Evolutionary conservation across 192 early-diverging fungal genomes (phyloP).

Genomic region (Entomortierella beljakovae): DNA sequence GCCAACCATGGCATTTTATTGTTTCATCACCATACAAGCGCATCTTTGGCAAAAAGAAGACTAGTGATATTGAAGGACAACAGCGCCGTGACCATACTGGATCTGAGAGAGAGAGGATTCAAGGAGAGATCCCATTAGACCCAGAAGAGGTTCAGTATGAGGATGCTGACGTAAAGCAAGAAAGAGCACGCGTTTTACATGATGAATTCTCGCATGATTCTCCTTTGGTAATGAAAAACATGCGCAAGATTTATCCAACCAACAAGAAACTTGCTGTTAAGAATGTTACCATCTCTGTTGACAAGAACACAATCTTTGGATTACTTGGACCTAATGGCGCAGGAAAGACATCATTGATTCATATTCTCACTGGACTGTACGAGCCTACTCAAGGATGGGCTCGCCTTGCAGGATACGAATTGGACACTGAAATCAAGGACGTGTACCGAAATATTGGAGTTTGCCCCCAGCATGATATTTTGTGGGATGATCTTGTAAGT

Average conservation of each 20-base stretch:
- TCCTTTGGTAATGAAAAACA: constrained; percentile 69
- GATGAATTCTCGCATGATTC: constrained; percentile 47
- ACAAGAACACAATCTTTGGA: constrained; percentile 72
- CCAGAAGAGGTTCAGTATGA: constrained; percentile 63
- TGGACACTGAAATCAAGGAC: constrained; percentile 60
- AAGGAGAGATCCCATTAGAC: constrained; percentile 51
- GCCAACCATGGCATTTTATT: constrained; percentile 73
- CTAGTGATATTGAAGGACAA: constrained; percentile 31
- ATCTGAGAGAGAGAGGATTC: constrained; percentile 25
- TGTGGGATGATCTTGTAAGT: constrained; percentile 75
- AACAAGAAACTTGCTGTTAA: constrained; percentile 73
- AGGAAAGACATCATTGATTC: constrained; percentile 79
- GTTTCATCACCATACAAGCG: constrained; percentile 45
- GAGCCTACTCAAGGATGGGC: constrained; percentile 67
- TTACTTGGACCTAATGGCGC: constrained; percentile 77
- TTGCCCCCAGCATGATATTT: constrained; percentile 79
- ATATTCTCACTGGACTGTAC: constrained; percentile 78
- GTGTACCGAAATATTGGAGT: constrained; percentile 76
- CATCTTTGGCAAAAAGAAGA: constrained; percentile 39
- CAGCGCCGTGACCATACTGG: constrained; percentile 19
- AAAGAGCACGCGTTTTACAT: constrained; percentile 62
- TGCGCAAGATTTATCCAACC: constrained; percentile 66
- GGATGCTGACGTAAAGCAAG: constrained; percentile 74
- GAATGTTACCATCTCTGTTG: constrained; percentile 73
- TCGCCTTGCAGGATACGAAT: constrained; percentile 65